phyloP scores from a whole-genome alignment of 2,329 filamentous ascomycete species.

The Xylariaceae sp. region DNA sequence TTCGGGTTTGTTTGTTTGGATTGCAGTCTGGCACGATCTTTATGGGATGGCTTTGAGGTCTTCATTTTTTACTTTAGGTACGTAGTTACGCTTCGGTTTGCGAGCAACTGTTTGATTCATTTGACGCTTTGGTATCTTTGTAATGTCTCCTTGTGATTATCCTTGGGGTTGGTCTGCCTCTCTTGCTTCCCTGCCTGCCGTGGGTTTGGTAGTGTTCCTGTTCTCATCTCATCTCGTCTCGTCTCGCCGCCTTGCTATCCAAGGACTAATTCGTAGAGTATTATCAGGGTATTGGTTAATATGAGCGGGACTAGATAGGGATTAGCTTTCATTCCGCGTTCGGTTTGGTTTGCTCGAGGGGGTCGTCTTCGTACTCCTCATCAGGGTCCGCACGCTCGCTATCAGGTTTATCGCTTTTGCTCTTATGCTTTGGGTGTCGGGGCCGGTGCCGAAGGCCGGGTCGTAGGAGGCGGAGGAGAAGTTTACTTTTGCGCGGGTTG shows the following conservation, averaged over 20 bases:
- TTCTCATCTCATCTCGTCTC: background rate
- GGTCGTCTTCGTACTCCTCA: slow-evolving; percentile 66
- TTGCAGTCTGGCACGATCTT: too few relatives aligned
- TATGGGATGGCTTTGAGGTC: too few relatives aligned
- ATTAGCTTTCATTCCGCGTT: too few relatives aligned
- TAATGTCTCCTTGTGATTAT: too few relatives aligned
- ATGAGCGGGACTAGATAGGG: slow-evolving; percentile 69
- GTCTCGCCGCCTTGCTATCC: slow-evolving; percentile 44
- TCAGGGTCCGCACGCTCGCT: slow-evolving; percentile 82
- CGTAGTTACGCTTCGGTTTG: too few relatives aligned
- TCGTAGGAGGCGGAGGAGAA: slow-evolving; percentile 69
- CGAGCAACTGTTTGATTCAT: too few relatives aligned
- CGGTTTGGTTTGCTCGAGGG: too few relatives aligned
- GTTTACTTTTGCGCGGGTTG: slow-evolving; percentile 62
- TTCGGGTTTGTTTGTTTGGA: too few relatives aligned
- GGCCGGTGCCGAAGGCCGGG: slow-evolving; percentile 68
- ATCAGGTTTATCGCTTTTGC: slow-evolving; percentile 86
- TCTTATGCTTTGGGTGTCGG: slow-evolving; percentile 71
- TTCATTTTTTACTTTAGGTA: too few relatives aligned
- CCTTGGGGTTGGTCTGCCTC: too few relatives aligned
- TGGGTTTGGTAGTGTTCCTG: background rate
- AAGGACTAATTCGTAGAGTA: slow-evolving; percentile 74
- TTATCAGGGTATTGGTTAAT: slow-evolving; percentile 75
- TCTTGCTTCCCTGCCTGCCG: too few relatives aligned
- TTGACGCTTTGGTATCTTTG: too few relatives aligned